Base-by-base conservation (phyloP, 306 rosid species). In the Acacia melanoxylon region DNA sequence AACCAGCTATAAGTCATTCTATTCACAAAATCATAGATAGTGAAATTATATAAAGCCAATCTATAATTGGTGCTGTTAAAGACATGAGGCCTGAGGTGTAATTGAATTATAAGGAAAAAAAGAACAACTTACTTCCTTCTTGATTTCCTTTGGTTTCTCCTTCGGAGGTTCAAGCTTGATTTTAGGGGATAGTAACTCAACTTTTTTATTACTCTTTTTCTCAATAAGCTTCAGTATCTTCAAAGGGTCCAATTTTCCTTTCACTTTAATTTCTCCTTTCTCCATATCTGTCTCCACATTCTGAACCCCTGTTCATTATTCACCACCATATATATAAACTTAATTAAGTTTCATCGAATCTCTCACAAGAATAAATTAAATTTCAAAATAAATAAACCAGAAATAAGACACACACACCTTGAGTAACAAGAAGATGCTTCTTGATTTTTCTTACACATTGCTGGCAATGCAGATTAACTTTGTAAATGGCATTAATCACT, bases 171-270 rank as follows among this genome's bases (percentile, higher is more conserved):
- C 83, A 77, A 83, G 73, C 91, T 83, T 90, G 63, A 85, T 29
- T 78, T 89, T 95, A 65, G 98, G 98, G 29, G 97, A 95, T 80
- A 95, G 68, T 80, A 95, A 69, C 72, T 93, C 94, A 84, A 93
- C 87, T 79, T 84, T 93, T 76, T 78, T 93, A 61, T 88, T 91
- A 79, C 85, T 86, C 27, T 87, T 66, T 75, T 86, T 91, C 86
- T 90, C 90, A 45, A 93, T 85, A 51, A 80, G 79, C 74, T 91
- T 89, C 52, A 83, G 88, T 11, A 93, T 80, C 82, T 88, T 85
- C 48, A 87, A 33, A 49, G 93, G 95, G 51, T 91, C 97, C 67
- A 95, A 76, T 65, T 75, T 83, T 6, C 98, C 97, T 66, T 87
- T 95, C 40, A 78, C 97, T 79, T 80, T 93, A 8, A 91, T 84